These are phyloP conservation scores for Debaryomycetaceae sp. DNA, from an alignment of 1,139 yeast species.

Conservation along the genomic window DNA sequence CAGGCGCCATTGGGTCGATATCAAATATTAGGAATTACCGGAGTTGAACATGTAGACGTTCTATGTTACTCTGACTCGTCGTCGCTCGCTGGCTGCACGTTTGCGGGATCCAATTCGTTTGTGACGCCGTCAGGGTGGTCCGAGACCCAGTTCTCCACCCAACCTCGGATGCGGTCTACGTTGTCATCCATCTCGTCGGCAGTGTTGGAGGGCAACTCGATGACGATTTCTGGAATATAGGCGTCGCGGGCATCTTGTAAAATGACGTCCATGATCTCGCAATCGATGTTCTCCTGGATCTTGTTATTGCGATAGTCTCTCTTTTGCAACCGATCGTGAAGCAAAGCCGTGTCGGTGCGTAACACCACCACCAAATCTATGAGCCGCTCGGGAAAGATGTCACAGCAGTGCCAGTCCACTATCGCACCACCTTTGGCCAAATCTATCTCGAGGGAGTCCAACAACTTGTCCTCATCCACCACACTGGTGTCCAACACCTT, in stretches of 20 bases:
- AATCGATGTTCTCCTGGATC: constrained; percentile 87
- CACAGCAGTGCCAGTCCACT: constrained; percentile 97
- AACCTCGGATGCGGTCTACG: constrained; percentile 65
- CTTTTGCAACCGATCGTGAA: constrained; percentile 70
- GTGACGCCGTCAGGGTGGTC: constrained; percentile 43
- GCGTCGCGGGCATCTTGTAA: constrained; percentile 81
- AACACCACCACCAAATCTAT: constrained; percentile 90
- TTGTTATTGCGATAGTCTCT: constrained; percentile 77
- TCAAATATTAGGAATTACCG: not conserved
- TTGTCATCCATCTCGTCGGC: constrained; percentile 78
- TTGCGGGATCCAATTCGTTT: constrained; percentile 25
- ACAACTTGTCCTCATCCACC: constrained; percentile 85
- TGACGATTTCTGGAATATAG: constrained; percentile 75
- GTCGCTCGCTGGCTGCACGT: constrained; percentile 10
- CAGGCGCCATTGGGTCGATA: not conserved
- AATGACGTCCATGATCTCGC: constrained; percentile 94
- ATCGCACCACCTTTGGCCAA: constrained; percentile 80
- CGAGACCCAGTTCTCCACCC: constrained; percentile 71
- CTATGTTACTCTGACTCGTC: constrained; percentile 9
- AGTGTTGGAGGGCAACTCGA: constrained; percentile 68
- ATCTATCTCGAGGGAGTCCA: constrained; percentile 77
- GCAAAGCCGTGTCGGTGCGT: constrained; percentile 64
- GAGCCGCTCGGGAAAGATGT: constrained; percentile 86
- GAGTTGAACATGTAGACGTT: not conserved
- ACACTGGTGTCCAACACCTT: constrained; percentile 79